These are phyloP conservation scores for Begonia fuchsioides DNA, from an alignment of 306 rosid species.

Conservation along the genomic window DNA sequence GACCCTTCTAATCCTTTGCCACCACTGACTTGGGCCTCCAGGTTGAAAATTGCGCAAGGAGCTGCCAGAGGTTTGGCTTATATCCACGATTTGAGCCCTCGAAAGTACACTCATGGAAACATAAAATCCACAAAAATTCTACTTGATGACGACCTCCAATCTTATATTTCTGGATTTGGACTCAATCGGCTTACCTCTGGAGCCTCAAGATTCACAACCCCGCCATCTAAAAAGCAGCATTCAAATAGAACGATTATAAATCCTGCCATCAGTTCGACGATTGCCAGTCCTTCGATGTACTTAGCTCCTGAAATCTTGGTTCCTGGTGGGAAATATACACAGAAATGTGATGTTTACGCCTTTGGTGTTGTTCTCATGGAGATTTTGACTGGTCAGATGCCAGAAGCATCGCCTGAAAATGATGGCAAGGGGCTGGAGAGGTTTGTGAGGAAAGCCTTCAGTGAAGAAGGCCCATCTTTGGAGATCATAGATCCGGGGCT, in stretches of 20 bases:
- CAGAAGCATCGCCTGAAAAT: constrained; percentile 35
- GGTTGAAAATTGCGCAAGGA: constrained; percentile 72
- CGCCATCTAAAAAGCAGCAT: constrained; percentile 23
- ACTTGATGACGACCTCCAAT: constrained; percentile 49
- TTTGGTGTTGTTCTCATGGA: constrained; percentile 54
- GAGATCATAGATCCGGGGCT: constrained; percentile 61
- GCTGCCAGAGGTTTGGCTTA: constrained; percentile 57
- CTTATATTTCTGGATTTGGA: constrained; percentile 63
- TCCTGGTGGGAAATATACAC: constrained; percentile 45
- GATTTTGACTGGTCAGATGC: constrained; percentile 40
- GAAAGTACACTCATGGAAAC: constrained; percentile 63
- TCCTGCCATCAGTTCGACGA: constrained; percentile 22
- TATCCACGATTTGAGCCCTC: constrained; percentile 55
- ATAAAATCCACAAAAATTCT: constrained; percentile 62
- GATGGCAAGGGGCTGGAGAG: constrained; percentile 40
- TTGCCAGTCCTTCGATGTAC: constrained; percentile 25
- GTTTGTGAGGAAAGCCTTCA: constrained; percentile 41
- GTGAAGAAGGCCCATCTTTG: constrained; percentile 41
- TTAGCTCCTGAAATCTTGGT: constrained; percentile 50
- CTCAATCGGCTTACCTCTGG: constrained; percentile 33
- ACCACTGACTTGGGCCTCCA: constrained; percentile 43
- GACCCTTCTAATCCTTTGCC: constrained; percentile 29
- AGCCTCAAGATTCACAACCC: constrained; percentile 19
- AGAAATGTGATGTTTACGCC: constrained; percentile 63
- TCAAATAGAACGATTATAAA: constrained; percentile 18